phyloP scores from a whole-genome alignment of 2,329 filamentous ascomycete genomes.

The Niveomyces coronatus region DNA sequence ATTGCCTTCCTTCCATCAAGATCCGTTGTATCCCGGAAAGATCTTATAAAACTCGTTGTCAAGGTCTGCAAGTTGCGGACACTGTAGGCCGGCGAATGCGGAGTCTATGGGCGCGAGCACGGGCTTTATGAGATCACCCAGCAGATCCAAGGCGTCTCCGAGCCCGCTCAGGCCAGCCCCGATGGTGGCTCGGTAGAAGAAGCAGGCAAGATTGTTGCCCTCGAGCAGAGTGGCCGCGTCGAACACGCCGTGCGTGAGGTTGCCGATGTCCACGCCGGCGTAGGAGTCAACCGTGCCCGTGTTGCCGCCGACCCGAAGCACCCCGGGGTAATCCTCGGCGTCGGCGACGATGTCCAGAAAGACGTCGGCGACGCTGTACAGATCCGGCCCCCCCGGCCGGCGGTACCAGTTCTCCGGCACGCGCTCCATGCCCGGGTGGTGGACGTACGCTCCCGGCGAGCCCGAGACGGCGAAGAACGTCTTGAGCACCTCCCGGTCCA shows the following conservation, averaged over 20 bases:
- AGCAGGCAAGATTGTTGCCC: slow-evolving; percentile 37
- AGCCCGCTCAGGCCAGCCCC: no score
- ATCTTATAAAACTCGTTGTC: no score
- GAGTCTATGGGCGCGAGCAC: no score
- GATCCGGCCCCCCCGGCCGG: slow-evolving; percentile 20
- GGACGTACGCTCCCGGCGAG: slow-evolving; percentile 22
- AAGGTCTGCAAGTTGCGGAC: no score
- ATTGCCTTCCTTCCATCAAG: no score
- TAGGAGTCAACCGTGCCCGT: slow-evolving; percentile 40
- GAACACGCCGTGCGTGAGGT: slow-evolving; percentile 34
- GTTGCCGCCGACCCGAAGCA: slow-evolving; percentile 41
- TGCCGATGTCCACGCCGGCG: slow-evolving; percentile 30
- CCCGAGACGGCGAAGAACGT: slow-evolving; percentile 37
- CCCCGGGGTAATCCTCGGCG: slow-evolving; percentile 29
- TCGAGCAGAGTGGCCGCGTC: slow-evolving; percentile 30
- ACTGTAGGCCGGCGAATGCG: no score
- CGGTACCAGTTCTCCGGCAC: slow-evolving; percentile 44
- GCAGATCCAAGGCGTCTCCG: no score
- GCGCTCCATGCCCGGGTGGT: slow-evolving; percentile 35
- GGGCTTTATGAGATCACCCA: no score
- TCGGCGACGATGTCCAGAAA: slow-evolving; percentile 29
- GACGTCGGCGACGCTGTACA: slow-evolving; percentile 35
- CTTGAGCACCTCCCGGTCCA: slow-evolving; percentile 28
- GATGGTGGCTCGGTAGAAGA: no score
- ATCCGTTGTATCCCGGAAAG: no score